Evolutionary conservation across 495 filamentous ascomycete genomes (phyloP).

Genomic region (Pyrenula aspistea): DNA sequence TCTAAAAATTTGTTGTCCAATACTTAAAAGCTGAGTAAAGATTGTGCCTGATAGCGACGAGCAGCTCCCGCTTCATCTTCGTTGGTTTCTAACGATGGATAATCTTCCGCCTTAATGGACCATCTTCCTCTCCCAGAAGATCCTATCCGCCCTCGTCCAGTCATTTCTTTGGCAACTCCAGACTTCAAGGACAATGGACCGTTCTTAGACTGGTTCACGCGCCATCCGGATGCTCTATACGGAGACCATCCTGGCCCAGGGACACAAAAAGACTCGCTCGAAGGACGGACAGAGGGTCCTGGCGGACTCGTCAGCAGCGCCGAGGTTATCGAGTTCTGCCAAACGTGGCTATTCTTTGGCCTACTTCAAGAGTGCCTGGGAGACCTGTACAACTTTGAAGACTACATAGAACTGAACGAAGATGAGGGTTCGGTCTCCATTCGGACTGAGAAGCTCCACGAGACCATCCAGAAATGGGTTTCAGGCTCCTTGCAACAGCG

Average conservation of each 20-base stretch:
- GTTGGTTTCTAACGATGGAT: too few relatives aligned
- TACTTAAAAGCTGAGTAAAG: too few relatives aligned
- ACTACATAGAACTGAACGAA: not conserved
- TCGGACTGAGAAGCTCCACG: not conserved
- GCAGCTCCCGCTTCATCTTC: too few relatives aligned
- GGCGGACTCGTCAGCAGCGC: conserved; percentile 9
- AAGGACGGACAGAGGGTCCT: not conserved
- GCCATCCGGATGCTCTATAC: not conserved
- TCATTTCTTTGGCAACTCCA: not conserved
- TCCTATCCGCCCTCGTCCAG: not conserved
- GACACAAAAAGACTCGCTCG: not conserved
- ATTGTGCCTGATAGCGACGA: too few relatives aligned
- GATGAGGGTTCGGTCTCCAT: not conserved
- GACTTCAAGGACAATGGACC: not conserved
- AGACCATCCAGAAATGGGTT: not conserved
- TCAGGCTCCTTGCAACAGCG: not conserved
- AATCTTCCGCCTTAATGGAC: too few relatives aligned
- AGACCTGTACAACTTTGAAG: not conserved
- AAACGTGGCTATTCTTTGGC: conserved; percentile 6
- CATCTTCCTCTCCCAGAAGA: not conserved
- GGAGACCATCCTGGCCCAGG: not conserved
- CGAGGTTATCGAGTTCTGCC: conserved; percentile 8
- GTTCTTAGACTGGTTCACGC: not conserved
- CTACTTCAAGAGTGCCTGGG: conserved; percentile 4
- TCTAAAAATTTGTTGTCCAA: too few relatives aligned